Percentiles rank a stretch among this genome's conserved stretches.
Evolutionary conservation across 2,329 filamentous ascomycete species (phyloP).

Genomic region (Botrytis medusae): DNA sequence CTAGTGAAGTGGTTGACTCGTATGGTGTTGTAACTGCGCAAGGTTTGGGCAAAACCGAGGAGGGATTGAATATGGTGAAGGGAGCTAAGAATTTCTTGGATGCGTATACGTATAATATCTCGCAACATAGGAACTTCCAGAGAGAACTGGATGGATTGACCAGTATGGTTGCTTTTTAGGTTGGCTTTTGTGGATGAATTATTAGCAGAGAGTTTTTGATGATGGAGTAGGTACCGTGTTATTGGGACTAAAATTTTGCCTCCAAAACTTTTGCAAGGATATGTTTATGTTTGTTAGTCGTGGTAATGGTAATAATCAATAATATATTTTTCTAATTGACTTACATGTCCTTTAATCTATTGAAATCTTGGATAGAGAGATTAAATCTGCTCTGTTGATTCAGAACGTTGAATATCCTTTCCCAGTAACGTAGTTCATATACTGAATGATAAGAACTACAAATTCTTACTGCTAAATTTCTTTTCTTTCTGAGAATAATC

Average conservation of each 20-base stretch:
- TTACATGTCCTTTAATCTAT: fast-evolving
- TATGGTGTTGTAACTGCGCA: constrained; percentile 76
- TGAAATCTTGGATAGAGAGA: neutral
- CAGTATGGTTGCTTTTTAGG: constrained; percentile 65
- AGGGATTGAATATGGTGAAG: constrained; percentile 62
- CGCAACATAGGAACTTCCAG: constrained; percentile 71
- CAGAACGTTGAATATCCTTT: neutral
- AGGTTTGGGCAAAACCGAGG: constrained; percentile 48
- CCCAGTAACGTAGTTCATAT: neutral
- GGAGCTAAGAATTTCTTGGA: constrained; percentile 68
- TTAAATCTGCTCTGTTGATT: neutral
- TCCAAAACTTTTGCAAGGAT: neutral
- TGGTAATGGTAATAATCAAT: neutral
- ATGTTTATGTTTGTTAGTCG: neutral
- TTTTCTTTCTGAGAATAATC: neutral
- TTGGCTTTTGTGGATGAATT: neutral
- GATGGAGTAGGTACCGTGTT: neutral
- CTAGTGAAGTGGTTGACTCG: constrained; percentile 56
- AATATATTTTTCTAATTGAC: neutral
- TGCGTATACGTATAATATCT: constrained; percentile 67
- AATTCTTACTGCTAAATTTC: neutral
- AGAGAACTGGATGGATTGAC: constrained; percentile 71
- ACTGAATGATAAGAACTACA: neutral
- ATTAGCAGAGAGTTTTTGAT: neutral
- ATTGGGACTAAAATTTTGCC: neutral